These are phyloP conservation scores for Conticribra guillardii DNA, from an alignment of 108 stramenopile species.

Conservation along the genomic window DNA sequence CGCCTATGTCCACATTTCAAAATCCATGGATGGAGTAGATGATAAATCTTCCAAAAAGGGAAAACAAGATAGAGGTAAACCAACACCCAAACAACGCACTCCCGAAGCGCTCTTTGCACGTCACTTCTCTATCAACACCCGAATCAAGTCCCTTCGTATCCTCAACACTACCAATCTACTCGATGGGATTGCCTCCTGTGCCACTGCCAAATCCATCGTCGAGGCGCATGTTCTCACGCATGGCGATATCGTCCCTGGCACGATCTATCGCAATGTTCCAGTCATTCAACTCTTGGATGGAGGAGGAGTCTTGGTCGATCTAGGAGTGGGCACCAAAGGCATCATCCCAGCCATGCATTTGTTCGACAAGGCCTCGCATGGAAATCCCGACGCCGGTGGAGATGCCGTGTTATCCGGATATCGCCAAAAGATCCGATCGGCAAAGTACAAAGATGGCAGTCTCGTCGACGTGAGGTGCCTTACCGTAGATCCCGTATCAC, in stretches of 20 bases:
- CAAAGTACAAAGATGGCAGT: constrained; percentile 75
- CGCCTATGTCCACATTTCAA: constrained; percentile 89
- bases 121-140: constrained; percentile 71
- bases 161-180: constrained; percentile 65
- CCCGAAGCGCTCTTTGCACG: constrained; percentile 71
- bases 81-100: constrained; percentile 29
- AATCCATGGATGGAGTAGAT: constrained; percentile 60
- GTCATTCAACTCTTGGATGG: constrained; percentile 62
- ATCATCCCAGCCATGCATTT: constrained; percentile 75
- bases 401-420: constrained; percentile 57
- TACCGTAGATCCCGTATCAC: constrained; percentile 56
- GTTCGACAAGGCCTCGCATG: constrained; percentile 59
- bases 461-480: constrained; percentile 82
- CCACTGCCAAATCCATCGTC: constrained; percentile 75
- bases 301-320: constrained; percentile 70
- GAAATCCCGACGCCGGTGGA: constrained; percentile 33
- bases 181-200: constrained; percentile 82
- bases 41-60: constrained; percentile 40
- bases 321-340: constrained; percentile 71
- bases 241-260: constrained; percentile 70
- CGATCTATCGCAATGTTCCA: constrained; percentile 74
- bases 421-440: constrained; percentile 63
- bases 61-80: constrained; percentile 12
- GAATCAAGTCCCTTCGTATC: constrained; percentile 70
- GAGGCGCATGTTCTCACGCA: constrained; percentile 82